Evolutionary conservation across 495 filamentous ascomycete species (phyloP).

Genomic region (Talaromyces proteolyticus): DNA sequence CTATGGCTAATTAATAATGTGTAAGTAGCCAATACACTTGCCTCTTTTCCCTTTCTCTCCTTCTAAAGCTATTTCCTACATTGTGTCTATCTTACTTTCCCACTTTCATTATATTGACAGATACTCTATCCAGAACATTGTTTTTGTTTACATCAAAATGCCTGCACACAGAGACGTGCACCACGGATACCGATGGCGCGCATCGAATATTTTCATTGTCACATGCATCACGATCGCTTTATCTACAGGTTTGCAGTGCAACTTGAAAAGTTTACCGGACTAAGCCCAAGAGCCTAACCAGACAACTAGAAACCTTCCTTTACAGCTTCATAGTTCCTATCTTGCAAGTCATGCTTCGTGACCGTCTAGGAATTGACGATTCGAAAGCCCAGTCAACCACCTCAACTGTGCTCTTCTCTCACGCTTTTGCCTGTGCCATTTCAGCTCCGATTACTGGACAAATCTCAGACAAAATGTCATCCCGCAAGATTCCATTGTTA

Average conservation of each 20-base stretch:
- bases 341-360: constrained; percentile 7
- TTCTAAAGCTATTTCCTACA: no score
- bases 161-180: background rate
- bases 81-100: no score
- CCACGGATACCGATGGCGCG: constrained; percentile 13
- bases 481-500: constrained; percentile 14
- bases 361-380: constrained; percentile 5
- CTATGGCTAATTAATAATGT: no score
- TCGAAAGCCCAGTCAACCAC: constrained; percentile 9
- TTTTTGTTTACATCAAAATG: background rate
- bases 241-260: constrained; percentile 10
- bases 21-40: no score
- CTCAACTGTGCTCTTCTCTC: constrained; percentile 5
- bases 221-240: constrained; percentile 15
- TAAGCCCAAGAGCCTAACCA: background rate
- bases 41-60: no score
- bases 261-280: background rate
- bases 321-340: constrained; percentile 14
- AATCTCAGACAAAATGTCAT: constrained; percentile 13
- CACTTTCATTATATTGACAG: no score
- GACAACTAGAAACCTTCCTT: constrained; percentile 8
- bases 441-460: constrained; percentile 13
- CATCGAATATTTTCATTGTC: constrained; percentile 14
- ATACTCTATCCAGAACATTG: no score
- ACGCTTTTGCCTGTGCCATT: constrained; percentile 14